Conservation (phyloP, 2,329 filamentous ascomycete species). For the Clonostachys rhizophaga region DNA sequence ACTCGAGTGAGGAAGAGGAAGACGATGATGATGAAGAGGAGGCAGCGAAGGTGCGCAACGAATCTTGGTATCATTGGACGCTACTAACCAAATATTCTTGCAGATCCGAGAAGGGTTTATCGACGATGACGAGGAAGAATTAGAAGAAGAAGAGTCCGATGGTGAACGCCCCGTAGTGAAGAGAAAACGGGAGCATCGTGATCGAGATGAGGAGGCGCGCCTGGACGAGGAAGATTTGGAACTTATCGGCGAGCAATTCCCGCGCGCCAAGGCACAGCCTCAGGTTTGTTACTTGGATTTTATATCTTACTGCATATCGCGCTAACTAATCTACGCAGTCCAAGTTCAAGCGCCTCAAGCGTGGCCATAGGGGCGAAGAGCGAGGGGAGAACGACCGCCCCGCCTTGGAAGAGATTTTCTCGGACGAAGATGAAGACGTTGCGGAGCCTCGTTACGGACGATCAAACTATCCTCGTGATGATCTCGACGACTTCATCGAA, state of each 20-base stretch:
- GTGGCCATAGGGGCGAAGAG: constrained; percentile 74
- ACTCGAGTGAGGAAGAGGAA: constrained; percentile 89
- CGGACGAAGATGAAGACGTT: constrained; percentile 83
- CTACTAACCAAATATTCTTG: constrained; percentile 1
- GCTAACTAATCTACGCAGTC: constrained; percentile 43
- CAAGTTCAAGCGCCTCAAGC: constrained; percentile 95
- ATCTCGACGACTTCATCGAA: constrained; percentile 95
- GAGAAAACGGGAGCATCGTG: constrained; percentile 70
- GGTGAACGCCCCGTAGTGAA: constrained; percentile 50
- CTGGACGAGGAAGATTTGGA: constrained; percentile 96
- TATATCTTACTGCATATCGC: constrained; percentile 5
- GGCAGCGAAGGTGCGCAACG: constrained; percentile 56
- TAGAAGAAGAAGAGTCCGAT: constrained; percentile 57
- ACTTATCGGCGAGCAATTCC: constrained; percentile 80
- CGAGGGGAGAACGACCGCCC: constrained; percentile 60
- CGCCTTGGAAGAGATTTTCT: constrained; percentile 89
- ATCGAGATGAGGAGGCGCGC: constrained; percentile 80
- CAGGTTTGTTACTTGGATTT: constrained; percentile 50
- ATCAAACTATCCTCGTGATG: constrained; percentile 59
- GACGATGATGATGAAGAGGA: constrained; percentile 90
- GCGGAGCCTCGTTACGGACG: constrained; percentile 50
- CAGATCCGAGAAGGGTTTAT: constrained; percentile 95
- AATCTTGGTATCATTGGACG: too few relatives aligned
- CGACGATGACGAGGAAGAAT: constrained; percentile 82
- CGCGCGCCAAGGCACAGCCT: constrained; percentile 52